Base-by-base conservation (phyloP, 768 basidiomycete species). In the Termitomyces sp. region DNA sequence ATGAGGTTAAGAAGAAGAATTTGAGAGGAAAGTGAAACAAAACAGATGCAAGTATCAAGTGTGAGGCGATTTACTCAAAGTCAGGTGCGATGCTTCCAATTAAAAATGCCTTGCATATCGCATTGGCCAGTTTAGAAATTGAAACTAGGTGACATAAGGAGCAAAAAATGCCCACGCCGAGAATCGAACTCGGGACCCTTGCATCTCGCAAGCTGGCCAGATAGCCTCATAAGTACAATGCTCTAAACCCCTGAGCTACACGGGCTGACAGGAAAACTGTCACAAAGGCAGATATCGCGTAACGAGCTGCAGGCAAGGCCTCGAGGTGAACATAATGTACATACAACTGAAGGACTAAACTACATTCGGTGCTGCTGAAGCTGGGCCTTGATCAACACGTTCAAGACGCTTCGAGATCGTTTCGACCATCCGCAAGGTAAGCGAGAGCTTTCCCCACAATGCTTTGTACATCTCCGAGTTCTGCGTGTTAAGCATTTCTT, bases 151-250 rank as follows among this genome's bases (percentile, higher is more conserved):
- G n/a, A n/a, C n/a, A n/a, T n/a, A n/a, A n/a, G n/a, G n/a, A n/a
- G n/a, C n/a, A n/a, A n/a, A n/a, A n/a, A n/a, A 56, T 80, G 78
- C 78, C 76, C 77, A 75, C 74, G 73, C 72, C 75, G 76, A 79
- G 78, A 74, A 67, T 80, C 75, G 78, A 80, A 80, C 78, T 79
- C 76, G 75, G 74, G 77, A 80, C 78, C 78, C 76, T 79, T 78
- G 78, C 78, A 80, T 80, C 60, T 58, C 68, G 60, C 63, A 63
- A 70, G 57, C 55, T 66, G 68, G 69, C 49, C 57, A 62, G 59
- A 37, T 77, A 78, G 67, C 78, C 78, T 70, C 78, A 80, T 80
- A 80, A 80, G 78, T 80, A 80, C 78, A 78, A 79, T 78, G 78
- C 78, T 79, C 78, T 80, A 80, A 29, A 29, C 78, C 78, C 68